Conservation (phyloP, 2,329 filamentous ascomycete genomes). For the Verruconis gallopava region DNA sequence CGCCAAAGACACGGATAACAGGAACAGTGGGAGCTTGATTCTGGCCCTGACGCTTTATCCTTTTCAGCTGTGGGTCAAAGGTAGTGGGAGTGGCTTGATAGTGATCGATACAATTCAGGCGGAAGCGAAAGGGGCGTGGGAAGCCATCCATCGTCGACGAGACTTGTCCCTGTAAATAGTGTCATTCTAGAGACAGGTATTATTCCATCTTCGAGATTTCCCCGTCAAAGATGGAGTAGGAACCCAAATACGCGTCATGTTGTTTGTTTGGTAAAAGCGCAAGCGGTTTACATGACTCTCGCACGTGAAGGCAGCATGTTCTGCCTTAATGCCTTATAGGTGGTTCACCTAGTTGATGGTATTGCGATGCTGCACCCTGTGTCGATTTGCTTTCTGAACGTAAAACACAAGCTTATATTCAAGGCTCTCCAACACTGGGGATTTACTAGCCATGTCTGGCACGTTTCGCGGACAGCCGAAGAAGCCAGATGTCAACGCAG, state of each 20-base stretch:
- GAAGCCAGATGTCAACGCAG: conserved; percentile 6
- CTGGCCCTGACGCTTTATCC: conserved; percentile 46
- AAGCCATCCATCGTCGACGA: neutral
- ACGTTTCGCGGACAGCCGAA: conserved; percentile 8
- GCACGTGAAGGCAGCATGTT: too few species aligned
- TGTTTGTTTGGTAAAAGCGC: too few species aligned
- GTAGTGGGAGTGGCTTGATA: conserved; percentile 71
- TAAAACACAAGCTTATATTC: too few species aligned
- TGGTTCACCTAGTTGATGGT: too few species aligned
- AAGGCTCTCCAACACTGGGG: too few species aligned
- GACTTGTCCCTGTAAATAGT: neutral
- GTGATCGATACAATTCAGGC: conserved; percentile 90
- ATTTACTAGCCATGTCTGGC: conserved; percentile 7
- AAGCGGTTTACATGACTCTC: too few species aligned
- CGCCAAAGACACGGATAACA: conserved; percentile 79
- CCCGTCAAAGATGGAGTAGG: neutral
- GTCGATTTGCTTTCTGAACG: too few species aligned
- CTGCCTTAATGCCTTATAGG: neutral
- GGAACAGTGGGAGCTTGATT: conserved; percentile 59
- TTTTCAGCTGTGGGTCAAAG: conserved; percentile 68
- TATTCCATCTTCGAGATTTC: neutral
- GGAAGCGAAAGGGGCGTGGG: conserved; percentile 58
- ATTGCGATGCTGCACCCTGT: too few species aligned
- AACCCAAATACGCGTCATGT: neutral
- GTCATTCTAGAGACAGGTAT: neutral